Evolutionary conservation across 1,284 basidiomycete genomes (phyloP), one percentile per base, ranked within the genome.

Genomic region (Rhodotorula sp.): DNA sequence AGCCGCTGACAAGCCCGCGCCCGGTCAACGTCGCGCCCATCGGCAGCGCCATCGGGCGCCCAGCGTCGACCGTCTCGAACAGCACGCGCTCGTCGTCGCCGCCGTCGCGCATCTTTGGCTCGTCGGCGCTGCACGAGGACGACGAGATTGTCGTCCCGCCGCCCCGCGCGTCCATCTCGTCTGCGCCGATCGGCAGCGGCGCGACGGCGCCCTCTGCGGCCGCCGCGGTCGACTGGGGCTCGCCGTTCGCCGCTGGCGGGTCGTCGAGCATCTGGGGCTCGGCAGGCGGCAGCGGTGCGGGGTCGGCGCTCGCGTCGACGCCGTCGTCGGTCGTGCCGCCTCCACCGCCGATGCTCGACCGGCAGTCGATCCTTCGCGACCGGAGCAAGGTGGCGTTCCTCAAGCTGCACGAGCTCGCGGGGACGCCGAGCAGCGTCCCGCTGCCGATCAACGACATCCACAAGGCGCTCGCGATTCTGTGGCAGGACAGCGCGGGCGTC

Each of bases 351-450:
- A 63, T 66, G 45, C 74, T 73, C 49, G 77, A 78, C 66, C 72
- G 77, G 7, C 59, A 64, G 16, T 75, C 73, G 48, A 70, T 78
- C 63, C 70, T 78, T 23, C 73, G 77, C n/a, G 77, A 78, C 63
- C 74, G 77, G 10, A 71, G 72, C 21, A 62, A 71, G 42, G 72
- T 78, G 23, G 67, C 74, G 5, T 74, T 70, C 70, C 67, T 71
- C 52, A 75, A 76, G 64, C 67, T 78, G 41, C 71, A 77, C 57
- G 75, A 77, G 65, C 61, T 74, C 8, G 65, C 60, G 21, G 61
- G 66, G 42, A 58, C 66, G 12, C 55, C 65, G 27, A 65, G 67
- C 48, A 58, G 63, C 17, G 21, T 19, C 12, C 68, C 70, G 53
- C 68, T 77, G 55, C 62, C 76, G 13, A 70, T 78, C 50, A 70